phyloP scores from a whole-genome alignment of 306 rosid species.

The Malus sylvestris region DNA sequence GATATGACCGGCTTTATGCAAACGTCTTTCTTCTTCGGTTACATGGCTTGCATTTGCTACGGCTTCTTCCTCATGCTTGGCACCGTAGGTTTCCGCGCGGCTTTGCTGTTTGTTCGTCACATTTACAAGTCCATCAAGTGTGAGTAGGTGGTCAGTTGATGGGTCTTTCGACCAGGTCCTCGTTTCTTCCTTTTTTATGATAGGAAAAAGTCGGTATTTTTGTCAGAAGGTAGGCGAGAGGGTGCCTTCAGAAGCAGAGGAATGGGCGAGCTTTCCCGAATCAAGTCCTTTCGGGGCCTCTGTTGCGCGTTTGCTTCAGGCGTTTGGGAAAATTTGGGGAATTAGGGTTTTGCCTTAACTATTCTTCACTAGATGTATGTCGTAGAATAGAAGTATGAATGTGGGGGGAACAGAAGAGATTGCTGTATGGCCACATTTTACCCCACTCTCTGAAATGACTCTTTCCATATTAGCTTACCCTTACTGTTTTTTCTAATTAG shows the following conservation, averaged over 20 bases:
- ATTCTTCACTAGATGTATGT: constrained; percentile 35
- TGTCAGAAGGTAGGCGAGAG: constrained; percentile 41
- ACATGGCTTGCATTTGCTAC: constrained; percentile 98
- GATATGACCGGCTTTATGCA: constrained; percentile 99
- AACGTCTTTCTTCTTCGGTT: constrained; percentile 93
- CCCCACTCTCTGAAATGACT: constrained; percentile 12
- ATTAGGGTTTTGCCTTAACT: constrained; percentile 6
- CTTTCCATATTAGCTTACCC: not conserved
- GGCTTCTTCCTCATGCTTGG: constrained; percentile 99
- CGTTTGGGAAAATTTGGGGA: constrained; percentile 29
- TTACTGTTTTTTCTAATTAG: not conserved
- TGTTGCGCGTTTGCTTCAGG: constrained; percentile 27
- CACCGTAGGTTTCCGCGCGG: constrained; percentile 82
- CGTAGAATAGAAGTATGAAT: constrained; percentile 17
- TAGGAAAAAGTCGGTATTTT: constrained; percentile 30
- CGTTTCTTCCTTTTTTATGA: constrained; percentile 20
- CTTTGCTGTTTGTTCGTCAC: constrained; percentile 85
- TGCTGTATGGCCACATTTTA: constrained; percentile 26
- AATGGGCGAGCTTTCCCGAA: constrained; percentile 22
- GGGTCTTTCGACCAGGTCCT: constrained; percentile 16
- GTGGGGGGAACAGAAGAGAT: not conserved
- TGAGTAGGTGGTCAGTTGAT: constrained; percentile 46
- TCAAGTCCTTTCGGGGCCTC: constrained; percentile 17
- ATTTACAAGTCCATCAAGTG: constrained; percentile 98
- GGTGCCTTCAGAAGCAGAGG: constrained; percentile 31